Base-by-base conservation (phyloP, 2,329 filamentous ascomycete species). In the Penicillium sp. region DNA sequence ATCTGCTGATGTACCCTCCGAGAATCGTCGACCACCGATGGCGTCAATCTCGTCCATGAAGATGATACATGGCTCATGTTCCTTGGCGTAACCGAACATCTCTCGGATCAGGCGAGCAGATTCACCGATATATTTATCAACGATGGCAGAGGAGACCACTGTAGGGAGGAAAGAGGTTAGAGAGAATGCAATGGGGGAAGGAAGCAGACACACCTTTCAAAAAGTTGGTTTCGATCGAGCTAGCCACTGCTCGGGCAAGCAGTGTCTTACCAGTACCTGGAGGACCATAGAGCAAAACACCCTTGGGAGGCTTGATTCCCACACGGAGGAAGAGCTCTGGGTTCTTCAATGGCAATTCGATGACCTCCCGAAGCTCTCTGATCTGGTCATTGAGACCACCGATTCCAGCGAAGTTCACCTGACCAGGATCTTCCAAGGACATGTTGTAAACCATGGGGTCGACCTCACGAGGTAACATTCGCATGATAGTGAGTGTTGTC, bases 1-100 rank as follows among this genome's bases (percentile, higher is more conserved):
- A 80, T 99, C 95, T 50, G 95, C 95, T 59, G 92, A 96, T 51
- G 95, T 99, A 67, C 96, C 95, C 77, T 99, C 95, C 0, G 92
- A 96, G 78, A 99, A 99, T 69, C 95, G 86, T 69, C 96, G 87
- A 62, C 96, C 96, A 75, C 95, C 95, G 71, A 99, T 99, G 72
- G 95, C 95, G 73, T 99, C 95, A 73, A 99, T 99, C 80, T 99
- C 95, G 83, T 99, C 96, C 95, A 99, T 99, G 85, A 99, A 99
- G 79, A 99, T 99, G 77, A 99, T 99, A 77, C 95, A 99, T 39
- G 95, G 95, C 78, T 99, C 95, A 76, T 99, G 95, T 76, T 99
- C 96, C 79, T 97, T 98, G 70, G 96, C 95, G 72, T 99, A 99
- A 57, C 95, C 96, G 72, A 99, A 99, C 96, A 99, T 99, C 78